Conservation (phyloP, 2,329 filamentous ascomycete species). For the Fusarium anguioides region DNA sequence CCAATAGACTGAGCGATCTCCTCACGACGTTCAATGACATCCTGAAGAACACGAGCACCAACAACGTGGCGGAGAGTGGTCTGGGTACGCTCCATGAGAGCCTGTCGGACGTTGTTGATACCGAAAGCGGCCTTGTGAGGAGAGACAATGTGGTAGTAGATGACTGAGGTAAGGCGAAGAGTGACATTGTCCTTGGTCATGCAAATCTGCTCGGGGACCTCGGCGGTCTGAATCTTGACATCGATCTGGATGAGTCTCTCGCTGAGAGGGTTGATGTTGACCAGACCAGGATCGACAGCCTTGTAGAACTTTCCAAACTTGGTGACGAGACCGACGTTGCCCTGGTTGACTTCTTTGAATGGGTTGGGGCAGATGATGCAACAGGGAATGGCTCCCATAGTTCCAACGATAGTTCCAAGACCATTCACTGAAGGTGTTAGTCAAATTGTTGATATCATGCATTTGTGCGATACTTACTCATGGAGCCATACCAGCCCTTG, state of each 20-base stretch:
- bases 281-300: slow-evolving; percentile 94
- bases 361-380: slow-evolving; percentile 94
- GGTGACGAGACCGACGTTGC: slow-evolving; percentile 93
- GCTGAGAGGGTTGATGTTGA: slow-evolving; percentile 96
- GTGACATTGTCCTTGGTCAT: slow-evolving; percentile 99
- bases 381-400: slow-evolving; percentile 87
- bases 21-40: slow-evolving; percentile 97
- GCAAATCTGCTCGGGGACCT: slow-evolving; percentile 95
- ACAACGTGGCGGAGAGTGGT: slow-evolving; percentile 97
- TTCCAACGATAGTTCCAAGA: slow-evolving; percentile 80
- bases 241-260: slow-evolving; percentile 92
- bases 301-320: slow-evolving; percentile 96
- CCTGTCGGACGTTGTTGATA: slow-evolving; percentile 92
- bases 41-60: slow-evolving; percentile 93
- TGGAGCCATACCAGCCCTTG: slow-evolving; percentile 88
- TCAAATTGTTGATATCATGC: neutral
- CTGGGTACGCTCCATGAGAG: slow-evolving; percentile 97
- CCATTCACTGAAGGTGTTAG: slow-evolving; percentile 67
- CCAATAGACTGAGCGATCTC: slow-evolving; percentile 95
- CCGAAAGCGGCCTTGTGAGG: slow-evolving; percentile 98
- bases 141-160: slow-evolving; percentile 97
- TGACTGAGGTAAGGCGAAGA: slow-evolving; percentile 91
- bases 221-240: slow-evolving; percentile 98
- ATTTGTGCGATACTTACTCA: slow-evolving; percentile 71
- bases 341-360: slow-evolving; percentile 91